Evolutionary conservation across 306 rosid species (phyloP).

Genomic region (Quercus cerris): DNA sequence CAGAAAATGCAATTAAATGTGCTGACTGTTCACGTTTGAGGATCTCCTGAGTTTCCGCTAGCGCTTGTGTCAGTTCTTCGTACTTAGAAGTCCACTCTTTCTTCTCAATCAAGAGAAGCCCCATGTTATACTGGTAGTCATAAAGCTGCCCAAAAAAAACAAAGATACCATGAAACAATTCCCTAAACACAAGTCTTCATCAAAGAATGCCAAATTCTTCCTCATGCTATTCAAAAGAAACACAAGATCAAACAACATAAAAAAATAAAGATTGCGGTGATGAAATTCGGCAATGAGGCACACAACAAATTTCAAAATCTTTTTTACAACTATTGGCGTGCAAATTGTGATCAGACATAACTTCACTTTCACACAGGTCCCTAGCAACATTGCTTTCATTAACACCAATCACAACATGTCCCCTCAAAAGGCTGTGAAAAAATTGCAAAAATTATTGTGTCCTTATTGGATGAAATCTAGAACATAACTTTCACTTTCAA

Average conservation of each 20-base stretch:
- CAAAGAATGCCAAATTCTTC: not conserved
- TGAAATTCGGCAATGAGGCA: no score
- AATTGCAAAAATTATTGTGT: no score
- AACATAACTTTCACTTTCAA: not conserved
- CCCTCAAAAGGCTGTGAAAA: no score
- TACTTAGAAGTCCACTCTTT: constrained; percentile 63
- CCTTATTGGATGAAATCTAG: not conserved
- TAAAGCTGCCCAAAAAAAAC: constrained; percentile 52
- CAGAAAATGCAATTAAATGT: constrained; percentile 69
- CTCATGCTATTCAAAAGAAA: not conserved
- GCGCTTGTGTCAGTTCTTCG: constrained; percentile 53
- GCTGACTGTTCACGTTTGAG: constrained; percentile 77
- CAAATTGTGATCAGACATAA: no score
- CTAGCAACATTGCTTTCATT: no score
- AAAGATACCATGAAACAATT: not conserved
- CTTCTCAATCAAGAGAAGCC: constrained; percentile 86
- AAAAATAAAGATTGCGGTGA: not conserved
- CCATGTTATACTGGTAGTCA: constrained; percentile 91
- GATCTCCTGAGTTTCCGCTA: constrained; percentile 75
- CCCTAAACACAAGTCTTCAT: not conserved
- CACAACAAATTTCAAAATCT: no score
- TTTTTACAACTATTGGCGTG: no score
- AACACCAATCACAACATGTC: not conserved
- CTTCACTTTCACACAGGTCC: no score
- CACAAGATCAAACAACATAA: not conserved